A percentile compares a stretch with the other conserved stretches of the same genome.
Conservation (phyloP, 305 asterid species). For the Solanum aculeatissimum region DNA sequence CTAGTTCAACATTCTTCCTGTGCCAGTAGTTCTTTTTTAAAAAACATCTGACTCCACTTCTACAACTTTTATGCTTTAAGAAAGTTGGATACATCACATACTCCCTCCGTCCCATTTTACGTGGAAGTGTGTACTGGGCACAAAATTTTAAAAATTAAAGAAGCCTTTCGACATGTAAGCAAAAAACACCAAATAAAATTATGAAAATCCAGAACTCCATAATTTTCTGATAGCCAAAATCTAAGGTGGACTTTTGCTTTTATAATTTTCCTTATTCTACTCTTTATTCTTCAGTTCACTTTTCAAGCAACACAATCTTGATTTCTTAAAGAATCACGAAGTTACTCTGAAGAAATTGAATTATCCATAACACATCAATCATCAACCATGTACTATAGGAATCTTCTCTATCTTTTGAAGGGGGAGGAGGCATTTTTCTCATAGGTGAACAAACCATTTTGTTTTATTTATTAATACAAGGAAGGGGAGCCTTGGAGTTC, state of each 20-base stretch:
- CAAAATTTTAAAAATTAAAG: neutral
- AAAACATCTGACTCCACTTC: neutral
- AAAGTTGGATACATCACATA: neutral
- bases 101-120: neutral
- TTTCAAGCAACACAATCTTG: neutral
- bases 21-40: neutral
- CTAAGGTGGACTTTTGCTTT: neutral
- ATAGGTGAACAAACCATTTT: neutral
- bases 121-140: neutral
- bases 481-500: too few relatives aligned
- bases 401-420: neutral
- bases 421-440: neutral
- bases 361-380: neutral
- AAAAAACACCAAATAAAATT: neutral
- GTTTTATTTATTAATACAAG: neutral
- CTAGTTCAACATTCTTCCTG: neutral
- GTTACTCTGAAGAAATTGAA: neutral
- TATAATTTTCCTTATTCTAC: neutral
- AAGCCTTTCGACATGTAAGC: neutral
- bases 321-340: neutral
- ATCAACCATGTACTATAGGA: neutral
- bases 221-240: neutral
- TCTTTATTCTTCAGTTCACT: neutral
- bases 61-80: neutral
- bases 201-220: neutral